Base-by-base conservation (phyloP, 108 stramenopile species). In the Cylindrotheca closterium region DNA sequence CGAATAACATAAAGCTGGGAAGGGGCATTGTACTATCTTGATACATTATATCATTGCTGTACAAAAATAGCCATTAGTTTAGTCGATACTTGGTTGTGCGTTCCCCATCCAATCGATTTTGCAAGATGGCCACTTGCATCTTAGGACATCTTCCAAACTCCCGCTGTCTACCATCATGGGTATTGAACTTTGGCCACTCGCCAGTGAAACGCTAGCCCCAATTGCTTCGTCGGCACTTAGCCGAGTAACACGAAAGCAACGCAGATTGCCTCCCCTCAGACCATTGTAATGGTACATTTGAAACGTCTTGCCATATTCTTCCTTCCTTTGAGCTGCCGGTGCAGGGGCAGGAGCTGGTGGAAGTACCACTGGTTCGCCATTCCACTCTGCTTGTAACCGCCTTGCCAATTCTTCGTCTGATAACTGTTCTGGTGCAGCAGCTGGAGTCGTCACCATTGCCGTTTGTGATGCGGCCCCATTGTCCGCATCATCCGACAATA, bases 231-330 rank as follows among this genome's bases (percentile, higher is more conserved):
- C 77, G 1, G 86, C 60, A 57, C 70, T 82, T 25, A 87, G 58
- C 55, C 78, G 74, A 4, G 82, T 87, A 0, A 92, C 72, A 23
- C 66, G 72, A 72, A 92, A 87, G 1, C 79, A 65, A 3, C 83
- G 81, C 15, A 89, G 54, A 19, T 47, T 64, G 0, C 91, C 91
- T 28, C 83, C 88, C 21, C 85, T 80, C 8, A 92, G 72, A 17
- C 88, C 86, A 74, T 92, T 92, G 72, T 88, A 92, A 64, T 93
- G 88, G 63, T 68, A 86, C 2, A 89, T 48, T 42, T 68, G 62
- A 68, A 93, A 77, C 18, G 77, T 78, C 15, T 57, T 55, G 10
- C 80, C 82, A 70, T 48, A 53, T 54, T 47, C 29, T 60, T 68
- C 67, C 60, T 29, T 47, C 45, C 42, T 8, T 23, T 33, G 27